These are phyloP conservation scores for Trichoderma oligosporum DNA, from an alignment of 2,329 filamentous ascomycete genomes.

Conservation along the genomic window DNA sequence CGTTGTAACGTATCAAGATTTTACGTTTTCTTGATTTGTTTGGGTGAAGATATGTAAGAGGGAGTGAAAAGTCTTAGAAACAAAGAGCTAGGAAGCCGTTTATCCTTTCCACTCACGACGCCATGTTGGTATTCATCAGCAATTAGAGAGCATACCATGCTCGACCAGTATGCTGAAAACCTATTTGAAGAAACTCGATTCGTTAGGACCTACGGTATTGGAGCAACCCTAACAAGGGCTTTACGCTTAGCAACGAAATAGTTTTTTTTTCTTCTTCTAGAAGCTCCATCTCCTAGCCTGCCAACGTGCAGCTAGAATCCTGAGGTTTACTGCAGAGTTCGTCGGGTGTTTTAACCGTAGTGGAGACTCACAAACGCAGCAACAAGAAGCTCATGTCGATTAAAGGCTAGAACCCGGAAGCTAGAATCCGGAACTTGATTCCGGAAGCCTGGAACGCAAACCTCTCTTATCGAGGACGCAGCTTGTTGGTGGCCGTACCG, in stretches of 20 bases:
- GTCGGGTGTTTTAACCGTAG: constrained; percentile 9
- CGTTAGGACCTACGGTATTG: background rate
- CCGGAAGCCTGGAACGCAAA: constrained; percentile 11
- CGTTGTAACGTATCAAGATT: background rate
- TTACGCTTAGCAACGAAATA: background rate
- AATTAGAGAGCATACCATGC: background rate
- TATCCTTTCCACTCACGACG: background rate
- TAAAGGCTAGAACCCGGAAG: background rate
- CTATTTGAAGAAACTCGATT: background rate
- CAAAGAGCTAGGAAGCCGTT: background rate
- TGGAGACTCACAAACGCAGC: constrained; percentile 17
- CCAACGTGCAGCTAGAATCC: background rate
- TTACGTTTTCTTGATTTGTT: background rate
- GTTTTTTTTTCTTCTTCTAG: no score
- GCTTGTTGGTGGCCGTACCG: background rate
- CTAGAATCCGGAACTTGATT: background rate
- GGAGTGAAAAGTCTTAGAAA: background rate
- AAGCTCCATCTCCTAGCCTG: background rate
- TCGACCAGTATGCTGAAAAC: no score
- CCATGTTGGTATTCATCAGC: background rate
- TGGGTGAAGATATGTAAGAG: background rate
- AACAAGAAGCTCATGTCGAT: background rate
- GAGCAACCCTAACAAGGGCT: background rate
- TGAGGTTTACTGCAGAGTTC: background rate
- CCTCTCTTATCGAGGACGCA: constrained; percentile 3